phyloP scores from a whole-genome alignment of 1,139 yeast species.

The Debaryomyces sp. region DNA sequence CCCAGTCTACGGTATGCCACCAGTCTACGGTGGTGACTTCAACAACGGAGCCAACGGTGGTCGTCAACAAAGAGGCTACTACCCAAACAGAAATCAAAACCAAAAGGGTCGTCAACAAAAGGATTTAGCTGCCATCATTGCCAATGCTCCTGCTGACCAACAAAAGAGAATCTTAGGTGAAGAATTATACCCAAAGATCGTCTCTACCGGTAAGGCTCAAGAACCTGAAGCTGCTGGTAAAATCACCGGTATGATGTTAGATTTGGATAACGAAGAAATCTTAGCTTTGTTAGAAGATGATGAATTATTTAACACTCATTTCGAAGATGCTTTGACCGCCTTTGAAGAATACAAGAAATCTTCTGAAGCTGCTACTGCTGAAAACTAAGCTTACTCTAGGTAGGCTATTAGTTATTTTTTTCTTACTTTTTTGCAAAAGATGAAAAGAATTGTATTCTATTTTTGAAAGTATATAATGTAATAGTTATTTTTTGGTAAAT shows the following conservation, averaged over 20 bases:
- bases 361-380: slow-evolving; percentile 32
- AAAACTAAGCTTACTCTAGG: slow-evolving; percentile 22
- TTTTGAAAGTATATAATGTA: slow-evolving; percentile 30
- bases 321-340: slow-evolving; percentile 93
- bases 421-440: slow-evolving; percentile 11
- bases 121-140: slow-evolving; percentile 60
- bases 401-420: slow-evolving; percentile 6
- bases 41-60: slow-evolving; percentile 39
- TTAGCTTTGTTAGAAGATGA: slow-evolving; percentile 88
- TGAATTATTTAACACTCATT: slow-evolving; percentile 85
- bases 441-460: slow-evolving; percentile 19
- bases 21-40: slow-evolving; percentile 66
- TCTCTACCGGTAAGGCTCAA: slow-evolving; percentile 81
- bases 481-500: slow-evolving; percentile 24
- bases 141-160: slow-evolving; percentile 77
- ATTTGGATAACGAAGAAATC: slow-evolving; percentile 91
- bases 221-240: slow-evolving; percentile 98
- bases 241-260: slow-evolving; percentile 98
- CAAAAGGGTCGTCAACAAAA: slow-evolving; percentile 40
- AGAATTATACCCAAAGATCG: slow-evolving; percentile 93
- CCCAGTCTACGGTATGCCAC: slow-evolving; percentile 83
- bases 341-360: slow-evolving; percentile 79
- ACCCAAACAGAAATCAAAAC: slow-evolving; percentile 47
- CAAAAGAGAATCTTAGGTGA: slow-evolving; percentile 98
- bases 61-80: slow-evolving; percentile 44